Base-by-base conservation (phyloP, 1,139 yeast genomes). In the Scheffersomyces stambukii region DNA sequence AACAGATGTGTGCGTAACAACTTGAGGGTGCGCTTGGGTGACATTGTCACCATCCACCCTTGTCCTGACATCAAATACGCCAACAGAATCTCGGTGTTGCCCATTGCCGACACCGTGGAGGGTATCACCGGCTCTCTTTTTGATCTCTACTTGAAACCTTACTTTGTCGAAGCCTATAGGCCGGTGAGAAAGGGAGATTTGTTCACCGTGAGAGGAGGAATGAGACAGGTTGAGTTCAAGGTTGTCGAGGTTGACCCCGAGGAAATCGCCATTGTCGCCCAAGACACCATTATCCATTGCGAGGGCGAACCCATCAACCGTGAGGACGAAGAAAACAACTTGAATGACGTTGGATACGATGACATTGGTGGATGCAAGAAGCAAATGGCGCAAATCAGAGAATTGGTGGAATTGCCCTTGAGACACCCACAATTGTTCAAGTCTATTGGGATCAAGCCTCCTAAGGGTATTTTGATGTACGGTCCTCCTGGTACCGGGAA, bases 401-500 rank as follows among this genome's bases (percentile, higher is more conserved):
- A 89, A 67, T 73, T 89, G 65, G 97, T 89, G 39, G 97, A 89
- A 64, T 74, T 89, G 59, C 97, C 97, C 15, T 75, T 89, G 51
- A 83, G 97, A 66, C 97, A 89, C 58, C 97, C 97, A 34, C 97
- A 89, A 62, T 75, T 89, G 52, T 89, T 89, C 74, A 89, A 89
- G 68, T 80, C 93, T 28, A 89, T 89, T 53, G 97, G 97, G 75
- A 89, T 89, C 55, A 89, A 89, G 60, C 97, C 97, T 19, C 97
- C 97, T 37, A 82, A 85, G 58, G 97, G 97, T 66, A 81, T 91
- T 40, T 75, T 89, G 54, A 88, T 89, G 96, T 91, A 81, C 55
- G 97, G 97, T 50, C 97, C 97, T 31, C 97, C 97, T 21, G 96
- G 96, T 74, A 88, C 96, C 13, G 96, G 96, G 80, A 88, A 88